phyloP scores from a whole-genome alignment of 2,329 filamentous ascomycete genomes.

The Fusarium pseudoanthophilum region DNA sequence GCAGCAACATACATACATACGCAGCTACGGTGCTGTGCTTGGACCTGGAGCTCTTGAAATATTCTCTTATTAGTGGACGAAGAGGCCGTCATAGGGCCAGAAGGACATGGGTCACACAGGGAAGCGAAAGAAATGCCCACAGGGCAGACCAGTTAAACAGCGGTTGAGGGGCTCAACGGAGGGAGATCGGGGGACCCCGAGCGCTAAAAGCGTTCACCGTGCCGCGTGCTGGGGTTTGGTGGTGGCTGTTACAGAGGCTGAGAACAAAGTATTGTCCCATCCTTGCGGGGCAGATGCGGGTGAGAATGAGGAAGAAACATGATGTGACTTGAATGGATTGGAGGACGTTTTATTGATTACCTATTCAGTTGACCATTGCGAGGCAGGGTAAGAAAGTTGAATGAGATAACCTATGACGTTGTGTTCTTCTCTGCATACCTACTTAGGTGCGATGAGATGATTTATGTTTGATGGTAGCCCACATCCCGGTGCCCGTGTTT shows the following conservation, averaged over 20 bases:
- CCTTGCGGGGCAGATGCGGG: constrained; percentile 23
- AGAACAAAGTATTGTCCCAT: constrained; percentile 13
- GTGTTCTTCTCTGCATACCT: not conserved
- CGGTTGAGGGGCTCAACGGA: constrained; percentile 11
- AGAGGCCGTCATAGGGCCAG: constrained; percentile 21
- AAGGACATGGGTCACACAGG: not conserved
- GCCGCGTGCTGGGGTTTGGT: constrained; percentile 36
- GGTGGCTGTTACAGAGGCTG: constrained; percentile 32
- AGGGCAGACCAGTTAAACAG: constrained; percentile 40
- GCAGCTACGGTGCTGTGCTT: not conserved
- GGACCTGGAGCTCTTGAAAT: constrained; percentile 22
- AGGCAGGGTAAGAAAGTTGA: not conserved
- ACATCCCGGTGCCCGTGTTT: not conserved
- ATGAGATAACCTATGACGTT: not conserved
- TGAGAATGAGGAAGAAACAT: constrained; percentile 1
- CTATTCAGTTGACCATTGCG: constrained; percentile 5
- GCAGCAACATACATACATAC: constrained; percentile 20
- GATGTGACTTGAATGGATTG: not conserved
- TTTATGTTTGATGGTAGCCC: not conserved
- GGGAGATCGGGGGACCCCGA: constrained; percentile 38
- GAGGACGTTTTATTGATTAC: not conserved
- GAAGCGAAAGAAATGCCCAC: constrained; percentile 21
- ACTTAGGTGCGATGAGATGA: not conserved
- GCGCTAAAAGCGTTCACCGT: constrained; percentile 36
- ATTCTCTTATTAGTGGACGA: constrained; percentile 9